phyloP scores from a whole-genome alignment of 1,284 basidiomycete species.

The Ceratobasidium sp. region DNA sequence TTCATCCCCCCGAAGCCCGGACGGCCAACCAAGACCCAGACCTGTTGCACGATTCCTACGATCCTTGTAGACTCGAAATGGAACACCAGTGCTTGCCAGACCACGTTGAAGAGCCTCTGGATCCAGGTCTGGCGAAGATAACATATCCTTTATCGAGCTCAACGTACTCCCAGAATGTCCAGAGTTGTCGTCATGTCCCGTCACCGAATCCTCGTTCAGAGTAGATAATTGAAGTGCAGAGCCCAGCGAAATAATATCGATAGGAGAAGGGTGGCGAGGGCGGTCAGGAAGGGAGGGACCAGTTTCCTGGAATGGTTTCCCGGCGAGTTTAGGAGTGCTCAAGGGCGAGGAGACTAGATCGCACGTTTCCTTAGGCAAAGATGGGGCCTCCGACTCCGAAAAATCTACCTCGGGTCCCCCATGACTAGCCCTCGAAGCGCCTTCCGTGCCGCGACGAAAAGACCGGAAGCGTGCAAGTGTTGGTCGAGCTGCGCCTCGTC shows the following conservation, averaged over 20 bases:
- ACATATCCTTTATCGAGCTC: not conserved
- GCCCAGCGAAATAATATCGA: not conserved
- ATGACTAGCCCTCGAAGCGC: not conserved
- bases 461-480: not conserved
- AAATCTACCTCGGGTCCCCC: not conserved
- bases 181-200: no score
- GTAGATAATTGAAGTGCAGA: no score
- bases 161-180: no score
- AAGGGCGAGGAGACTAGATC: slow-evolving; percentile 9
- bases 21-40: slow-evolving; percentile 13
- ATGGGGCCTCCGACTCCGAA: not conserved
- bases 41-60: slow-evolving; percentile 16
- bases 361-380: not conserved
- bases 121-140: slow-evolving; percentile 3
- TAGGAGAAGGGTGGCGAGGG: slow-evolving; percentile 19
- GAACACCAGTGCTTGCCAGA: not conserved
- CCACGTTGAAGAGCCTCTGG: slow-evolving; percentile 10
- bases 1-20: not conserved
- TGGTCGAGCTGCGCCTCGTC: not conserved
- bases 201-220: no score
- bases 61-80: slow-evolving; percentile 9
- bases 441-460: not conserved
- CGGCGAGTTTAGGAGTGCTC: slow-evolving; percentile 16
- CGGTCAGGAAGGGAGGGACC: not conserved
- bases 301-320: not conserved